A percentile compares a stretch with the other conserved stretches of the same genome.
Evolutionary conservation across 1,284 basidiomycete species (phyloP).

Genomic region (Moesziomyces antarcticus): DNA sequence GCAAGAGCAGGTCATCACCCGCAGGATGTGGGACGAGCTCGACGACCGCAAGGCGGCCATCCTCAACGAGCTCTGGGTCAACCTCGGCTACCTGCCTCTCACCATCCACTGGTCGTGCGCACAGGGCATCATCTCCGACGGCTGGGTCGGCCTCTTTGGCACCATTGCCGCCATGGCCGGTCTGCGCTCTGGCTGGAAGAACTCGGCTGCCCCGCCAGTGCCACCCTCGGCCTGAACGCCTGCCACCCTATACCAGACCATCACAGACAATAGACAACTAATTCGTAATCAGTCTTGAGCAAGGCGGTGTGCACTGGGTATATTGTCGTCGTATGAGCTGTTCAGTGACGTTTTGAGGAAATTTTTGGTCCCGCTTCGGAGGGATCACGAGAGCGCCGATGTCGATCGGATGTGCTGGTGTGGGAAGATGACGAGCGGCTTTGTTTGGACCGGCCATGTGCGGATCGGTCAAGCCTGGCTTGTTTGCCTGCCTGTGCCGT

Average conservation of each 20-base stretch:
- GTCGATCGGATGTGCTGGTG: neutral
- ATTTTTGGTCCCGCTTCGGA: neutral
- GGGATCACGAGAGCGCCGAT: neutral
- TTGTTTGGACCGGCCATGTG: neutral
- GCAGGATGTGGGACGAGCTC: constrained; percentile 63
- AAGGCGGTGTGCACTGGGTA: neutral
- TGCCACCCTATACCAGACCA: neutral
- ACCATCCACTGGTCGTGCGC: constrained; percentile 78
- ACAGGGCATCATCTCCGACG: constrained; percentile 56
- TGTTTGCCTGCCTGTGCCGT: neutral
- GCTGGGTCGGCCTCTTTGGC: constrained; percentile 66
- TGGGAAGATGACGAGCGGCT: neutral
- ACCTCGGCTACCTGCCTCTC: constrained; percentile 80
- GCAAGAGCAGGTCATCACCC: constrained; percentile 61
- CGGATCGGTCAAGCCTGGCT: neutral
- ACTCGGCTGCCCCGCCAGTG: constrained; percentile 41
- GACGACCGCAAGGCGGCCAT: constrained; percentile 75
- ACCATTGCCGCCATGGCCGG: constrained; percentile 64
- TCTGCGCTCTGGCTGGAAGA: constrained; percentile 60
- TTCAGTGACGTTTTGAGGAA: neutral
- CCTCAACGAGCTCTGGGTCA: constrained; percentile 79
- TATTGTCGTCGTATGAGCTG: neutral
- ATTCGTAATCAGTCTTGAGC: neutral
- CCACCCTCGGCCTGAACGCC: constrained; percentile 8
- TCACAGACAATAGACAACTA: neutral